Base-by-base conservation (phyloP, 2,329 filamentous ascomycete species). In the Diaporthe ampelina region DNA sequence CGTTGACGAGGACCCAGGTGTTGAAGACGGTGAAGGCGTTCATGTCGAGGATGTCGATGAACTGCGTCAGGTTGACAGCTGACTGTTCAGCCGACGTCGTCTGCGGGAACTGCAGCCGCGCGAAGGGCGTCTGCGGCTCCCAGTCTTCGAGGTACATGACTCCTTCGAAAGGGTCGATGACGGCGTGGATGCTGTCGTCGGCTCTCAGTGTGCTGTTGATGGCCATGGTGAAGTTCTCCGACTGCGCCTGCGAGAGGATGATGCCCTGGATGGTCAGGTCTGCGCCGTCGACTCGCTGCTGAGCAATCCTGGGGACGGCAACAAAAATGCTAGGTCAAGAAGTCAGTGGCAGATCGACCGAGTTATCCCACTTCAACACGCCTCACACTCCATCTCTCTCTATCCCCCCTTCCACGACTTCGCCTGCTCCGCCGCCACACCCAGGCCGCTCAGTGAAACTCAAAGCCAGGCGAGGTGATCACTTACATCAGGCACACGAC, bases 401-500 rank as follows among this genome's bases (percentile, higher is more conserved):
- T 21, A n/a, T n/a, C n/a, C n/a, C n/a, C n/a, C n/a, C n/a, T n/a
- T n/a, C n/a, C n/a, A n/a, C n/a, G n/a, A n/a, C n/a, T n/a, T n/a
- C n/a, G n/a, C n/a, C n/a, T n/a, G n/a, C n/a, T n/a, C n/a, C n/a
- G n/a, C n/a, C n/a, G n/a, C n/a, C n/a, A 37, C 15, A 24, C 21
- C 32, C 32, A 26, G 19, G 43, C 26, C 5, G n/a, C 70, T 29
- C 59, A 29, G 26, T 37, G 43, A 32, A 24, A 35, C 45, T 35
- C 43, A 15, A 26, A 57, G 37, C 43, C 56, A 37, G 32, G 73
- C 17, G n/a, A 37, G 6, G 17, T 59, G 57, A 70, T 24, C n/a
- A 87, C 90, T 88, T 85, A 92, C 91, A 92, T 81, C 52, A 91
- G 83, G 52, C 89, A 85, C 24, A 93, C 86, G 50, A 91, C 83